A percentile compares a stretch with the other conserved stretches of the same genome.
Evolutionary conservation across 2,329 filamentous ascomycete genomes (phyloP).

Genomic region (Bimuria novae-zelandiae): DNA sequence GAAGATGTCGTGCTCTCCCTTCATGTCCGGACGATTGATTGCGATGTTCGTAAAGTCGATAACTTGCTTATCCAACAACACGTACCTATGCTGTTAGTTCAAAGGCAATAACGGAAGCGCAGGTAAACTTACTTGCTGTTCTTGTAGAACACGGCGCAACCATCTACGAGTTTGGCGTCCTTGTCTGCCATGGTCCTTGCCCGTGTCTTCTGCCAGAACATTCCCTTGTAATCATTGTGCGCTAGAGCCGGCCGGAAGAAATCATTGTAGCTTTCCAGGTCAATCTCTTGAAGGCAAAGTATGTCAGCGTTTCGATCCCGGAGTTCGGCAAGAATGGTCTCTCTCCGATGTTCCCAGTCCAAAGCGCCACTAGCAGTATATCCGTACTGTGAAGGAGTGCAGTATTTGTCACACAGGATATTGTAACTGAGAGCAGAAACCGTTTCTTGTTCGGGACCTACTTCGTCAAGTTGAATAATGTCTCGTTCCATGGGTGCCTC

Average conservation of each 20-base stretch:
- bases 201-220: constrained; percentile 88
- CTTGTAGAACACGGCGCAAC: constrained; percentile 97
- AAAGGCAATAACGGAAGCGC: background rate
- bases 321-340: constrained; percentile 83
- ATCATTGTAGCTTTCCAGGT: constrained; percentile 87
- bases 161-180: constrained; percentile 88
- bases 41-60: constrained; percentile 91
- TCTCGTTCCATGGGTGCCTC: constrained; percentile 76
- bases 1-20: constrained; percentile 95
- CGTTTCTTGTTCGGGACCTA: constrained; percentile 60
- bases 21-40: constrained; percentile 95
- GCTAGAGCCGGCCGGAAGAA: constrained; percentile 88
- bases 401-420: constrained; percentile 91
- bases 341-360: constrained; percentile 83
- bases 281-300: constrained; percentile 90
- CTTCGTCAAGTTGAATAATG: constrained; percentile 73
- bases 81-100: constrained; percentile 57
- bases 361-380: constrained; percentile 85
- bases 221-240: constrained; percentile 87
- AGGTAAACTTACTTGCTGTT: constrained; percentile 68
- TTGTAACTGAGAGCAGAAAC: constrained; percentile 94
- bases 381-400: constrained; percentile 81
- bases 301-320: constrained; percentile 81
- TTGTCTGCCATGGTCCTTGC: constrained; percentile 90
- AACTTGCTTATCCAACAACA: constrained; percentile 89